Base-by-base conservation (phyloP, 2,329 filamentous ascomycete species). In the Bretziella fagacearum region DNA sequence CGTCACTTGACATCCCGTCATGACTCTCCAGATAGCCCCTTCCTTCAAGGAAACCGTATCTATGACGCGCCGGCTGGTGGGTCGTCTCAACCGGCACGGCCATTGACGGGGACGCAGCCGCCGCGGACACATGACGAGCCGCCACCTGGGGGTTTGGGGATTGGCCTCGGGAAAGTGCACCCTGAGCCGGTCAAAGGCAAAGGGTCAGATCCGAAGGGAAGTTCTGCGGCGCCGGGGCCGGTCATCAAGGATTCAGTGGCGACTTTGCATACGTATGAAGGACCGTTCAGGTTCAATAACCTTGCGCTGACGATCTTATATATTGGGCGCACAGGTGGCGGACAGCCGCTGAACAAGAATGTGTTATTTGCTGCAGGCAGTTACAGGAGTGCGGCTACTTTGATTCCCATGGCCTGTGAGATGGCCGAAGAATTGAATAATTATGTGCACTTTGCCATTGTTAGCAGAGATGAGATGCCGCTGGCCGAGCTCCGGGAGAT, bases 371-470 rank as follows among this genome's bases (percentile, higher is more conserved):
- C 79, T 3, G 78, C 82, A 3, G 79, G 83, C 0, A 86, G 71
- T 51, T 62, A 93, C 44, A 73, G 73, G 59, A 91, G 84, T 57
- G 75, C 78, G 13, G 72, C 83, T 0, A 71, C 73, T 26, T 60
- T 95, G 46, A 65, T 94, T 26, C 85, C 86, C 0, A 67, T 94
- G 57, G 84, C 87, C 4, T 96, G 91, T 60, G 74, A 84, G 55
- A 95, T 95, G 87, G 79, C 78, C 5, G 60, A 61, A 18, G 71
- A 77, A 60, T 69, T 73, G 48, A 68, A 72, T 50, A 93, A 77
- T 56, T 71, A 77, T 52, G 85, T 95, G 6, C 89, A 96, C 59
- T 80, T 93, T 57, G 80, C 75, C 0, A 63, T 96, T 3, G 71
- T 93, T 63, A 81, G 86, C 43, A 71, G 80, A 50, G 80, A 78